Base-by-base conservation (phyloP, 192 early-diverging fungal species). In the Geranomyces variabilis region DNA sequence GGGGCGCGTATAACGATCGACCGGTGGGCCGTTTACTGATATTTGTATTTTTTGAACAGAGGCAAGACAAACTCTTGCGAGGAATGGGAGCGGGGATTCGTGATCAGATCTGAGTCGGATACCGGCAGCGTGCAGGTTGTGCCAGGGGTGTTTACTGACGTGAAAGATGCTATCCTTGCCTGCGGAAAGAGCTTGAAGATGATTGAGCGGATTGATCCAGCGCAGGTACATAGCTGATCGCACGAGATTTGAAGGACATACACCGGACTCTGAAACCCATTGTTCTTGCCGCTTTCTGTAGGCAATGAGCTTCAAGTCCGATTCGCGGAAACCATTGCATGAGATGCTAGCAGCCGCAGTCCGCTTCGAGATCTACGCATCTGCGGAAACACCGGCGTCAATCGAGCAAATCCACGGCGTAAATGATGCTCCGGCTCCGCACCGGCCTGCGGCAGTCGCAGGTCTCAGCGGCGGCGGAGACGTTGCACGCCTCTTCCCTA, bases 161-260 rank as follows among this genome's bases (percentile, higher is more conserved):
- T 53, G n/a, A 53, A 53, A 53, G 51, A 53, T 4, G 7, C 4
- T n/a, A 53, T 53, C 19, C 26, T 55, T 10, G 30, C 22, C n/a
- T 63, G 61, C 22, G 70, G 70, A 13, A 72, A 72, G 41, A 72
- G 70, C 33, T 29, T 72, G 8, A 49, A 31, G 15, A 15, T 72
- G 60, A 46, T 72, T 49, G 60, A 64, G 53, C 59, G 12, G 46
- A 22, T 72, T n/a, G 61, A 72, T 53, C 22, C 61, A 31, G n/a
- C 21, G 24, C 46, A 46, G 62, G 70, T 72, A 13, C 22, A 45
- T 46, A 12, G 30, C 58, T 30, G 17, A 7, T 19, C 46, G 46
- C 46, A 10, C 46, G n/a, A 41, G 5, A 41, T 41, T 10, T 10
- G 36, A 41, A 7, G 36, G 10, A 10, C 36, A 17, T 53, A n/a